Evolutionary conservation across 495 filamentous ascomycete genomes (phyloP), one percentile per base, ranked within the genome.

Genomic region (Penicillium ucsense): DNA sequence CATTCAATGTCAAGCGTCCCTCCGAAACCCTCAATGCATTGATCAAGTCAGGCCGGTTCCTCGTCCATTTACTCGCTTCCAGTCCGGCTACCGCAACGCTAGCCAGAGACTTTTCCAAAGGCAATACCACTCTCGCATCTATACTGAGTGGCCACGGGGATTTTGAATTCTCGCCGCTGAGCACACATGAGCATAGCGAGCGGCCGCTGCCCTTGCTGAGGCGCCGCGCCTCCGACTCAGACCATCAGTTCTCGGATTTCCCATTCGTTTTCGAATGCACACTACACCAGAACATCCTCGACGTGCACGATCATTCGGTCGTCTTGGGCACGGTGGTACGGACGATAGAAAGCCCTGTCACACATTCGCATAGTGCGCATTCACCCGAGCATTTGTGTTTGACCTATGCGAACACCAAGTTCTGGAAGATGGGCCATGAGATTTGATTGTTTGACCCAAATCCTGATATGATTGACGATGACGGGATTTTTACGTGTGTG

Each of bases 1-100:
- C 82, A 33, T 90, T 94, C 76, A 94, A 94, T 55, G 75, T 94
- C 48, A 75, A 74, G 27, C 67, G 75, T 5, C 86, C 88, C 7
- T 88, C 83, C 31, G 76, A 76, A n/a, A 94, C 86, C 3, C 66
- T 82, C 34, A 68, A 73, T 48, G 84, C 85, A 0, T 71, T 94
- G 4, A 54, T 69, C 33, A 50, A 60, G 5, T 79, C 67, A 0
- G 48, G 57, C 3, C 55, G 63, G 2, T 76, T 78, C 53, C 59
- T 73, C 7, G 64, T 73, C 4, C 70, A 73, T 50, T 47, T 73
- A 9, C 63, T 73, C 8, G 60, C 60, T 31, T 65, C 62, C 8
- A 47, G 46, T 9, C 48, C 45, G 32, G 59, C 48, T 4, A 68
- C 60, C 6, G 65, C 63, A 5, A 59, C 49, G 1, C 60, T 73